phyloP scores from a whole-genome alignment of 176 grass and related monocot genomes.

The Eleusine coracana region DNA sequence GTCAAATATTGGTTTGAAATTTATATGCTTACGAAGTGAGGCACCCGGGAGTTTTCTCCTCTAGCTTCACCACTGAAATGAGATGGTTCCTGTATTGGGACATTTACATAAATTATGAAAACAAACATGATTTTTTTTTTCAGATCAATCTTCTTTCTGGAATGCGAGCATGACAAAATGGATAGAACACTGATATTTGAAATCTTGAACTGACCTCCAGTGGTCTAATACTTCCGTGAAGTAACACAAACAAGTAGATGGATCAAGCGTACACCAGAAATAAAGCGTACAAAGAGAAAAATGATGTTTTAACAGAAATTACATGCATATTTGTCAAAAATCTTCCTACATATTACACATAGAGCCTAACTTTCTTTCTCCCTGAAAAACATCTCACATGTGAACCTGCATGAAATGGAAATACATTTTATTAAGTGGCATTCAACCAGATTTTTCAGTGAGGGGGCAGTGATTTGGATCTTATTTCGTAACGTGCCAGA shows the following conservation, averaged over 20 bases:
- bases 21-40: no score
- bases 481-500: background rate
- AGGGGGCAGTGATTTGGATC: background rate
- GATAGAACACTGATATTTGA: background rate
- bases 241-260: no score
- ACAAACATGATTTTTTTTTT: background rate
- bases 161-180: background rate
- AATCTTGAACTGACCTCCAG: no score
- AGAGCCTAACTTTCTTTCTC: background rate
- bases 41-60: no score
- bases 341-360: conserved; percentile 32
- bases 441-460: background rate
- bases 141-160: background rate
- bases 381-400: background rate
- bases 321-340: background rate
- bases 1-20: no score
- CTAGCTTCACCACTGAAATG: no score
- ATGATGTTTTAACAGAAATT: background rate
- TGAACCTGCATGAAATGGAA: conserved; percentile 35
- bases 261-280: no score
- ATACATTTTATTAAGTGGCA: conserved; percentile 2
- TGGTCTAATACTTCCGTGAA: no score
- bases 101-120: no score
- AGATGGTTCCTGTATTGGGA: no score
- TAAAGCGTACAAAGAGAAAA: background rate